These are phyloP conservation scores for Sapria himalayana DNA, from an alignment of 345 rosid species.

Conservation along the genomic window DNA sequence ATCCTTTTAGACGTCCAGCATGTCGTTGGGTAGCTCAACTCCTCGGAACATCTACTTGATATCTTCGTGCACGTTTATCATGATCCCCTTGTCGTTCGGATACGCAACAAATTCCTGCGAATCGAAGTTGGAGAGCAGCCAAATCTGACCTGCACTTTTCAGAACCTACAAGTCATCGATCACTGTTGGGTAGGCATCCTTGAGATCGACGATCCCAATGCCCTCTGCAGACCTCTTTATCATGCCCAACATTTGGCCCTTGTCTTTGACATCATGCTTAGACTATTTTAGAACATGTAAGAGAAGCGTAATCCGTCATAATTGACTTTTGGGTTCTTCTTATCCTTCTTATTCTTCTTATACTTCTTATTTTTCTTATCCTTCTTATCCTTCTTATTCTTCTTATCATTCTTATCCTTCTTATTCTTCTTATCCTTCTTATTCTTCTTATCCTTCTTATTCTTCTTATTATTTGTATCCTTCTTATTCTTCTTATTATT, in stretches of 20 bases:
- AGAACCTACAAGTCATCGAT: slow-evolving; percentile 62
- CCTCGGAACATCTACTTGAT: slow-evolving; percentile 34
- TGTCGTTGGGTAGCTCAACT: slow-evolving; percentile 46
- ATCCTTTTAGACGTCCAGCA: slow-evolving; percentile 63
- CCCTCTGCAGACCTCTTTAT: slow-evolving; percentile 43
- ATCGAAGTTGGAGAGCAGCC: slow-evolving; percentile 51
- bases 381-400: too few species aligned
- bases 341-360: too few species aligned
- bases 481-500: too few species aligned
- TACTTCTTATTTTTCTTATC: too few species aligned
- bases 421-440: too few species aligned
- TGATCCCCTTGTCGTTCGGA: slow-evolving; percentile 52
- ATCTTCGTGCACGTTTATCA: slow-evolving; percentile 46
- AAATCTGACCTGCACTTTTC: slow-evolving; percentile 40
- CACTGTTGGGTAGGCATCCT: slow-evolving; percentile 70
- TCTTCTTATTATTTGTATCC: too few species aligned
- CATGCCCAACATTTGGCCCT: slow-evolving; percentile 34
- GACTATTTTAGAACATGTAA: slow-evolving; percentile 51
- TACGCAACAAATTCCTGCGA: slow-evolving; percentile 61
- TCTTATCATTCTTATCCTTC: too few species aligned
- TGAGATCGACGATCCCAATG: slow-evolving; percentile 50
- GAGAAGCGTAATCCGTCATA: slow-evolving; percentile 67
- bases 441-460: too few species aligned
- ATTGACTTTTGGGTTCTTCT: slow-evolving; percentile 48
- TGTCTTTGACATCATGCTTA: slow-evolving; percentile 55